phyloP scores from a whole-genome alignment of 73 alveolate genomes.

The Symbiodinium pilosum region DNA sequence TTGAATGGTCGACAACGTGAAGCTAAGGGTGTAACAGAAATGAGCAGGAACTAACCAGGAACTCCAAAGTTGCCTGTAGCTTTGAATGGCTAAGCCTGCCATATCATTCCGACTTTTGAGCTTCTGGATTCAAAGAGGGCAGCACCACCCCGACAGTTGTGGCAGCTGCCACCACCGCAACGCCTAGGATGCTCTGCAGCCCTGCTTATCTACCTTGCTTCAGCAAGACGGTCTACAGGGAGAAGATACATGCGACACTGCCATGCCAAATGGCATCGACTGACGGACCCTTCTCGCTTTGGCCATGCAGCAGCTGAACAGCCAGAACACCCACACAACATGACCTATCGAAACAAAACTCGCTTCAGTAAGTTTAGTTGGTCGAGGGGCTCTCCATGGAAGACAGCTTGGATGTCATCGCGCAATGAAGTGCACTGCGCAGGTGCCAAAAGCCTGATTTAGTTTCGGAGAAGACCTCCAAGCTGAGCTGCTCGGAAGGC shows the following conservation, averaged over 20 bases:
- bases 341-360: not conserved
- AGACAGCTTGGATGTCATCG: slow-evolving; percentile 11
- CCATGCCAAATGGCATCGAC: not conserved
- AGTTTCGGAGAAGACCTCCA: too few relatives aligned
- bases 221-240: not conserved
- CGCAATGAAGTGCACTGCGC: not conserved
- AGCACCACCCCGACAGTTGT: too few relatives aligned
- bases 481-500: too few relatives aligned
- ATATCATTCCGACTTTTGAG: too few relatives aligned
- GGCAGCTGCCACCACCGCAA: too few relatives aligned
- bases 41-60: not conserved
- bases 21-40: too few relatives aligned
- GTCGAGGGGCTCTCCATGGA: slow-evolving; percentile 1
- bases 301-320: not conserved
- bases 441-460: not conserved
- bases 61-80: too few relatives aligned
- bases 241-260: not conserved
- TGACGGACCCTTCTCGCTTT: not conserved
- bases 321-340: not conserved
- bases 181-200: not conserved
- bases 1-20: too few relatives aligned
- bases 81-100: too few relatives aligned
- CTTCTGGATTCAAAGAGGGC: too few relatives aligned
- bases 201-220: not conserved
- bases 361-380: too few relatives aligned